Evolutionary conservation across 2,329 filamentous ascomycete species (phyloP).

Genomic region (Rutstroemia sp.): DNA sequence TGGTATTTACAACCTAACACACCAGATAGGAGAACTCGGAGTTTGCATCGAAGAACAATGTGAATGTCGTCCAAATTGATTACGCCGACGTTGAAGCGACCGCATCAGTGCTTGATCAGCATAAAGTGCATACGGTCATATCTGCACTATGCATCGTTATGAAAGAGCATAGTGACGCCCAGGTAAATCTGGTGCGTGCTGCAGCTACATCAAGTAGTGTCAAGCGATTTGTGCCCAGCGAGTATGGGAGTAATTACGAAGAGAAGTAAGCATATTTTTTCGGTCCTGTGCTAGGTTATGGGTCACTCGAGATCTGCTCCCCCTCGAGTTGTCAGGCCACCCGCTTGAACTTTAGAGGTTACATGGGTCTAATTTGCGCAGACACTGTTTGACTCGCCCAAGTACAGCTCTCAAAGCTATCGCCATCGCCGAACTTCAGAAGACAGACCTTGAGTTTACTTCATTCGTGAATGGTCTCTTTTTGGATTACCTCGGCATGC

Average conservation of each 20-base stretch:
- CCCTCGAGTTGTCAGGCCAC: no score
- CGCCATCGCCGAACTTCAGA: constrained; percentile 5
- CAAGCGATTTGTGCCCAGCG: constrained; percentile 33
- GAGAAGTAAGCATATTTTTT: constrained; percentile 1
- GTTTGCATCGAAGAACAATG: background rate
- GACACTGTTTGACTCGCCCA: background rate
- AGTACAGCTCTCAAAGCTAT: background rate
- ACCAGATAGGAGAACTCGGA: background rate
- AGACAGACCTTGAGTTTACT: constrained; percentile 19
- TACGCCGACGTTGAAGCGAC: background rate
- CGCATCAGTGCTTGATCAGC: constrained; percentile 8
- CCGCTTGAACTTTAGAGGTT: no score
- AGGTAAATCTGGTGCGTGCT: constrained; percentile 30
- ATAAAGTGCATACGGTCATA: constrained; percentile 28
- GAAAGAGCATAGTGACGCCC: constrained; percentile 27
- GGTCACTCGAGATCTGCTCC: no score
- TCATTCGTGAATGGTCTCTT: constrained; percentile 19
- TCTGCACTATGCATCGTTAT: constrained; percentile 31
- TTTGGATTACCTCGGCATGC: constrained; percentile 18
- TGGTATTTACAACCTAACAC: background rate
- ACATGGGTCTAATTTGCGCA: background rate
- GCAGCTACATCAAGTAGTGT: constrained; percentile 27
- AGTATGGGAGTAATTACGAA: constrained; percentile 34
- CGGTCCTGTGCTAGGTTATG: background rate
- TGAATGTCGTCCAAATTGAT: background rate